Base-by-base conservation (phyloP, 2,329 filamentous ascomycete genomes). In the Arachnopeziza araneosa region DNA sequence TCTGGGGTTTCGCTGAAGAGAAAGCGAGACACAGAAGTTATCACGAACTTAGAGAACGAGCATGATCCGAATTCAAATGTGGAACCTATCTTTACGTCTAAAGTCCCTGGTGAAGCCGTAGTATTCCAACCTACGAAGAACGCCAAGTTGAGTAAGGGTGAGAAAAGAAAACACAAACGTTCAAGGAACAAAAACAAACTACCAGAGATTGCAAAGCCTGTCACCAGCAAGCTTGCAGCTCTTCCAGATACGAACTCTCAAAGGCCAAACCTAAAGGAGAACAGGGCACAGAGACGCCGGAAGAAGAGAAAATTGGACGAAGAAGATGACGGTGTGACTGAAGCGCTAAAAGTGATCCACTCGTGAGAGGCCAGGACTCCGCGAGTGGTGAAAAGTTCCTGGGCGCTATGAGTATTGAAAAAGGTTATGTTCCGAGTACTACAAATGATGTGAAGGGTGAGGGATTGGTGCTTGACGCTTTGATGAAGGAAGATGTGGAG, bases 301-400 rank as follows among this genome's bases (percentile, higher is more conserved):
- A 32, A 32, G 32, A n/a, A 21, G 24, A 54, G 26, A 22, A 32
- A n/a, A 32, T n/a, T 19, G 52, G 32, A 54, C 24, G 4, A 23
- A 14, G 50, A 23, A 10, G n/a, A 52, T 52, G 4, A 22, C 22
- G 21, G 10, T 52, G 21, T 3, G 22, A 24, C 3, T 24, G 56
- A 68, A 58, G 52, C 58, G 58, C 61, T 60, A 73, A 74, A 74
- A 70, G 67, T 55, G 51, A 60, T 58, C 67, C 72, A 73, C 70
- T 72, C 69, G 68, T 72, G 72, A 62, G 63, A 64, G 60, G 64
- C 69, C 71, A 73, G 71, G 72, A 62, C 58, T 68, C 65, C 70
- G 61, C 70, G 71, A 69, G 71, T 73, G 72, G 69, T 71, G 59
- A 63, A 64, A 55, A 54, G 51, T 50, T 64, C 71, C 71, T 73